Evolutionary conservation across 2,329 filamentous ascomycete species (phyloP).

Genomic region (Cercospora sp.): DNA sequence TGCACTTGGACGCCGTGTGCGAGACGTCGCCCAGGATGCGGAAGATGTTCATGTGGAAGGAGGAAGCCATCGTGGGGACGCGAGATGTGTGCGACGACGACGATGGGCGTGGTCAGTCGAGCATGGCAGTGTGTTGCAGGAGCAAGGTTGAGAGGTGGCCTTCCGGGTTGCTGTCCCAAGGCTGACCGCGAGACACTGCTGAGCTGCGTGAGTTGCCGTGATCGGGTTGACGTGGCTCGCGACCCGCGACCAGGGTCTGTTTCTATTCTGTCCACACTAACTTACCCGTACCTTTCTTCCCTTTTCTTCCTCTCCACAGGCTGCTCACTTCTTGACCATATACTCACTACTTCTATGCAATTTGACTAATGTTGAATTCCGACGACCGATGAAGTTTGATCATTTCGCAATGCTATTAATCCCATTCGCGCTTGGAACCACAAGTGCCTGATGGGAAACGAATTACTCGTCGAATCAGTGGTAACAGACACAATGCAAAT

Average conservation of each 20-base stretch:
- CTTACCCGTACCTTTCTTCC: neutral
- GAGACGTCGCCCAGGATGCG: conserved; percentile 80
- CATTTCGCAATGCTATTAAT: neutral
- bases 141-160: conserved; percentile 1
- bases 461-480: neutral
- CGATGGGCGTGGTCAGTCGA: neutral
- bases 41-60: conserved; percentile 49
- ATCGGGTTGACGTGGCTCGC: conserved; percentile 1
- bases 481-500: neutral
- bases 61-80: conserved; percentile 17
- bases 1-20: conserved; percentile 82
- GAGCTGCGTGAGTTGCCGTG: conserved; percentile 3
- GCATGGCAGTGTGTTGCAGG: conserved; percentile 4
- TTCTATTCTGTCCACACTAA: neutral
- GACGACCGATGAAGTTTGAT: neutral
- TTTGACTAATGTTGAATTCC: neutral
- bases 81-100: neutral
- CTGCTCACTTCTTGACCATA: neutral
- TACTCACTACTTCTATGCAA: neutral
- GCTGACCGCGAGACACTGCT: neutral
- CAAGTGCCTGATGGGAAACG: neutral
- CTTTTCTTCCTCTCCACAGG: neutral
- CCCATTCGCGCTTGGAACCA: neutral
- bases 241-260: neutral
- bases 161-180: neutral